Conservation (phyloP, 2,329 filamentous ascomycete genomes). For the Cryphonectria parasitica region DNA sequence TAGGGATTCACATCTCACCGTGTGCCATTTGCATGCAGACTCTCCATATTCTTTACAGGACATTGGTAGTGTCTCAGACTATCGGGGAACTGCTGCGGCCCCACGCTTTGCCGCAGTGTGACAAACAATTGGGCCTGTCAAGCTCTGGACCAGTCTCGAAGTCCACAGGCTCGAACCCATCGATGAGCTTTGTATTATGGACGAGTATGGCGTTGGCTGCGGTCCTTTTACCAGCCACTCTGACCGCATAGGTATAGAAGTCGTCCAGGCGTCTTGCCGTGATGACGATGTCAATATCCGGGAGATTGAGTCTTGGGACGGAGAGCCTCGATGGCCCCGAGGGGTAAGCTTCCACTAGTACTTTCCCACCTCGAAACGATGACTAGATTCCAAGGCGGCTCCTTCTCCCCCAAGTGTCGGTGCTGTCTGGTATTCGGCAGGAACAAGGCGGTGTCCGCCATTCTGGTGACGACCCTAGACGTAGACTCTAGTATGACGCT, state of each 20-base stretch:
- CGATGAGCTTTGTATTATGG: neutral
- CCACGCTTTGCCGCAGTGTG: neutral
- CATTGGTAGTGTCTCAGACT: neutral
- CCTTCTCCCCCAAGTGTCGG: neutral
- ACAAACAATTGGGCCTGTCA: neutral
- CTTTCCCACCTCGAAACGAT: neutral
- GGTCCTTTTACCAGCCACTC: too few relatives aligned
- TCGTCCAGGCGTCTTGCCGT: neutral
- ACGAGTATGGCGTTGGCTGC: neutral
- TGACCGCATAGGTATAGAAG: neutral
- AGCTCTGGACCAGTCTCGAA: neutral
- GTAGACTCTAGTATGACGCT: neutral
- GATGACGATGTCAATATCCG: slow-evolving; percentile 8
- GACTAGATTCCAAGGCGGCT: neutral
- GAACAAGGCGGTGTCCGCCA: neutral
- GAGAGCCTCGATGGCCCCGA: neutral
- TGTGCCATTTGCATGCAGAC: neutral
- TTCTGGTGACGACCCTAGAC: neutral
- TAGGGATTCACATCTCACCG: neutral
- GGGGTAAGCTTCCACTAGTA: slow-evolving; percentile 9
- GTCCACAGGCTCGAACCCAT: neutral
- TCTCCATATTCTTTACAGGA: neutral
- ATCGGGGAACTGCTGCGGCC: neutral
- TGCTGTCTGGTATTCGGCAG: neutral
- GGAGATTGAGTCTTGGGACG: neutral